These are phyloP conservation scores for Phanerodontia chrysosporium DNA, from an alignment of 768 basidiomycete species.

Conservation along the genomic window DNA sequence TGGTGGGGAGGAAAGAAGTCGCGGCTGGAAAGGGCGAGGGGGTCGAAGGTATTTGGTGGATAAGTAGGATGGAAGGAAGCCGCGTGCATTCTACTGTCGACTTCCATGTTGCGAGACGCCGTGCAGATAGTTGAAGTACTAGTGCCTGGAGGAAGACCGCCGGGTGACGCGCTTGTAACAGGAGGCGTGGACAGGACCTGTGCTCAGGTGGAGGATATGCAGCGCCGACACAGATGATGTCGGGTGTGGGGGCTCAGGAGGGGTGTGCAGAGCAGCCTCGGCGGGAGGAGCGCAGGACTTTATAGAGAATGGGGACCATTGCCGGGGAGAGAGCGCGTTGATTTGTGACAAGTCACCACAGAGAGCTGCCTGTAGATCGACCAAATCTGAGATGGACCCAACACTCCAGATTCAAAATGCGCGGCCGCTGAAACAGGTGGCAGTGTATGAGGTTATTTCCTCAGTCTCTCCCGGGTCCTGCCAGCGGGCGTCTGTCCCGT, in stretches of 20 bases:
- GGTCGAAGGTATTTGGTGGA: conserved; percentile 14
- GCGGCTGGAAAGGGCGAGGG: conserved; percentile 12
- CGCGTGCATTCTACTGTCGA: conserved; percentile 20
- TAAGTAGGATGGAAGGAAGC: conserved; percentile 15
- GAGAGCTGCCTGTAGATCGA: conserved; percentile 4
- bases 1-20: conserved; percentile 10
- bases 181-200: background rate
- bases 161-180: conserved; percentile 14
- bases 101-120: conserved; percentile 20
- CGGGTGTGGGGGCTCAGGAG: background rate
- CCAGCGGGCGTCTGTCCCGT: background rate
- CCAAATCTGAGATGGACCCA: conserved; percentile 1
- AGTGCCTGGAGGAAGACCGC: conserved; percentile 13
- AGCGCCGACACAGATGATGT: conserved; percentile 4
- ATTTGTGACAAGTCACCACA: conserved; percentile 6
- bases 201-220: conserved; percentile 5
- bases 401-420: background rate
- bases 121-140: conserved; percentile 6
- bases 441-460: background rate
- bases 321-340: conserved; percentile 14
- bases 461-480: background rate
- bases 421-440: conserved; percentile 1
- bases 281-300: conserved; percentile 3
- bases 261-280: background rate
- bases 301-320: conserved; percentile 8